phyloP scores from a whole-genome alignment of 2,329 filamentous ascomycete genomes.

The Aciculosporium take region DNA sequence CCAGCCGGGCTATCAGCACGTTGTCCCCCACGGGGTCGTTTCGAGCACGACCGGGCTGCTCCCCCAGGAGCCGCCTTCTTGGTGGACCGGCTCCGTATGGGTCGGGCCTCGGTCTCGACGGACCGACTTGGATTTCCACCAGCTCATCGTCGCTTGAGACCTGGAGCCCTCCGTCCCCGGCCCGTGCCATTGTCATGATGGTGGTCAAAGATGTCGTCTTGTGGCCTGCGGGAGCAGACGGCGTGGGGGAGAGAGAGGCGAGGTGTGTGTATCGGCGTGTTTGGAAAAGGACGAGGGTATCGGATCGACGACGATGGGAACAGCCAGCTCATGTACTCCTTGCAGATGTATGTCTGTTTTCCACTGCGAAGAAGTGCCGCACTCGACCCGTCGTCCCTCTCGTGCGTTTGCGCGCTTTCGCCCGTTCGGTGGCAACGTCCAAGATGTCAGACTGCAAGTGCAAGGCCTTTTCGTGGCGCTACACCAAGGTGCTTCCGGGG shows the following conservation, averaged over 20 bases:
- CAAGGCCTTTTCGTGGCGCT: not conserved
- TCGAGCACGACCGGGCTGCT: not conserved
- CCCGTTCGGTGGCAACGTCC: not conserved
- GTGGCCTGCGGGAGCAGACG: not conserved
- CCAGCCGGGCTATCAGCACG: not conserved
- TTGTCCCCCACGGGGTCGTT: not conserved
- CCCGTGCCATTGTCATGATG: slow-evolving; percentile 10
- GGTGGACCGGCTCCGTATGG: not conserved
- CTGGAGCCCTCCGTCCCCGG: slow-evolving; percentile 7
- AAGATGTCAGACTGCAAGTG: slow-evolving; percentile 1
- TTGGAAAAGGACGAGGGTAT: not conserved
- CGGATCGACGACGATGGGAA: not conserved
- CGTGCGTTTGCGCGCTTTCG: too few species aligned
- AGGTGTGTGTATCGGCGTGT: not conserved
- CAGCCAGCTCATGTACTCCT: not conserved
- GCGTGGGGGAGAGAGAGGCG: not conserved
- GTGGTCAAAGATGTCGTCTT: not conserved
- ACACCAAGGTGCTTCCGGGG: not conserved
- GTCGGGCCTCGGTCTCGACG: slow-evolving; percentile 4
- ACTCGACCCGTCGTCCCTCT: not conserved
- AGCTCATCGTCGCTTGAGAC: slow-evolving; percentile 19
- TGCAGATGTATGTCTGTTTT: too few species aligned
- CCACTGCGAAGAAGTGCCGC: not conserved
- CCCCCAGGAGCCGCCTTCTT: not conserved
- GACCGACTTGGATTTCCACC: slow-evolving; percentile 18